A percentile compares a stretch with the other conserved stretches of the same genome.
These are phyloP conservation scores for Globisporangium paddicum DNA, from an alignment of 352 stramenopile species.

Conservation along the genomic window DNA sequence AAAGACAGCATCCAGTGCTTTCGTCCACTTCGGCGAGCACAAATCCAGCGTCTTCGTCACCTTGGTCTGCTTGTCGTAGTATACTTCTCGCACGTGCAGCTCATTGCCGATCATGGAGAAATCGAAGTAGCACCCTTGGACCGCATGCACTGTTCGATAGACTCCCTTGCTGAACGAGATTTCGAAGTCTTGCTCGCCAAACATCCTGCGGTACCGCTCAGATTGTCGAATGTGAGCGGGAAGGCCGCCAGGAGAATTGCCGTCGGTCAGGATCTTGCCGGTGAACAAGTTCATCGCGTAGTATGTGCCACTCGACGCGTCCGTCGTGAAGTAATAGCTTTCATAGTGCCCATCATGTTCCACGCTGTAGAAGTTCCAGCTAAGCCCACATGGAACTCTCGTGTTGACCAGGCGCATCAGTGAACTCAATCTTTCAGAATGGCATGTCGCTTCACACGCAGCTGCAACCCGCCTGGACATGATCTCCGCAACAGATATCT, in stretches of 20 bases:
- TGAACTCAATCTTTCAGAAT: slow-evolving; percentile 9
- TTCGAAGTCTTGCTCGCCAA: slow-evolving; percentile 48
- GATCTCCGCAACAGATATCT: slow-evolving; percentile 22
- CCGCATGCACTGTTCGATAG: slow-evolving; percentile 22
- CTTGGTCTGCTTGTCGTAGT: background rate
- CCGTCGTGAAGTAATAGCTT: slow-evolving; percentile 28
- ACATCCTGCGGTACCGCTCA: slow-evolving; percentile 31
- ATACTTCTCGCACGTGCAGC: slow-evolving; percentile 32
- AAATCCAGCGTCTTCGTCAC: slow-evolving; percentile 25
- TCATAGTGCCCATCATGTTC: slow-evolving; percentile 2
- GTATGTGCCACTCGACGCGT: slow-evolving; percentile 11
- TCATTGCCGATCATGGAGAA: slow-evolving; percentile 24
- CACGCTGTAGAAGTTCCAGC: slow-evolving; percentile 22
- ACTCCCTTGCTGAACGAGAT: slow-evolving; percentile 25
- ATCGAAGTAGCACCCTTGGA: slow-evolving; percentile 29
- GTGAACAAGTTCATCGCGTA: slow-evolving; percentile 55
- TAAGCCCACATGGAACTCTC: slow-evolving; percentile 16
- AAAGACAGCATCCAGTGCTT: slow-evolving; percentile 16
- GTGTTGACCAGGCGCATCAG: slow-evolving; percentile 23
- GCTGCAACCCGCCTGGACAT: slow-evolving; percentile 22
- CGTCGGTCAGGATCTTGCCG: slow-evolving; percentile 36
- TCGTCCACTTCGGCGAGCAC: slow-evolving; percentile 23
- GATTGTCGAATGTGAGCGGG: slow-evolving; percentile 27
- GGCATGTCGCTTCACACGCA: background rate
- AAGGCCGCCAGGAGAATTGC: slow-evolving; percentile 29